Evolutionary conservation across 352 stramenopile genomes (phyloP).

Genomic region (Phytopythium vexans): DNA sequence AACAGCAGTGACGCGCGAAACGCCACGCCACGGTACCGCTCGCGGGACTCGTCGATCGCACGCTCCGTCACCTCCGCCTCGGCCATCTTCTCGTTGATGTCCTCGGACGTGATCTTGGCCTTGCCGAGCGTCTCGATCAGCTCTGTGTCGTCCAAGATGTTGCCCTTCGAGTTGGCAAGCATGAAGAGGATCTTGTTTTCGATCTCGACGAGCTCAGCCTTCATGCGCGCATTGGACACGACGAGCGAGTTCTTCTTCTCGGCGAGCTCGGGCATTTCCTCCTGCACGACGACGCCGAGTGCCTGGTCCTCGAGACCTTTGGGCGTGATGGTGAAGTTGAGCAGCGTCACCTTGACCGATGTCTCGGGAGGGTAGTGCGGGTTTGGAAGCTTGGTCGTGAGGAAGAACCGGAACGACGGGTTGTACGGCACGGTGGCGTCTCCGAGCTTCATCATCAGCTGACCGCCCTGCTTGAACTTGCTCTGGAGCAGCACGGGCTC

Average conservation of each 20-base stretch:
- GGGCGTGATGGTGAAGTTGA: conserved; percentile 93
- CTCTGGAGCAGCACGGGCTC: conserved; percentile 89
- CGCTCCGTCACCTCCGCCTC: conserved; percentile 91
- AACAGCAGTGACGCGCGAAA: conserved; percentile 88
- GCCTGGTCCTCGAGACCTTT: conserved; percentile 90
- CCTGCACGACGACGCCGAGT: conserved; percentile 89
- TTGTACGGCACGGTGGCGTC: conserved; percentile 92
- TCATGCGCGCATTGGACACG: conserved; percentile 90
- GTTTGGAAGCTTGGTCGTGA: conserved; percentile 93
- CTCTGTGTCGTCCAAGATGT: conserved; percentile 92
- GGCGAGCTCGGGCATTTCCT: conserved; percentile 92
- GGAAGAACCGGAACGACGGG: conserved; percentile 88
- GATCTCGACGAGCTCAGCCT: conserved; percentile 91
- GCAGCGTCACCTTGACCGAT: conserved; percentile 90
- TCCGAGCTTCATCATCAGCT: conserved; percentile 92
- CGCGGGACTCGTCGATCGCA: conserved; percentile 87
- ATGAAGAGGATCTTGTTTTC: conserved; percentile 94
- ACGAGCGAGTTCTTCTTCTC: conserved; percentile 94
- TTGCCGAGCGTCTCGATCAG: conserved; percentile 91
- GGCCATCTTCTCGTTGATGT: conserved; percentile 92
- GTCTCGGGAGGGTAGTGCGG: conserved; percentile 92
- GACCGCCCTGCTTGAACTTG: conserved; percentile 91
- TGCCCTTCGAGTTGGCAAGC: conserved; percentile 91
- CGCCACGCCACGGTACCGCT: conserved; percentile 87
- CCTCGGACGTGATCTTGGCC: conserved; percentile 89